Percentiles rank a stretch among this genome's conserved stretches.
Evolutionary conservation across 2,329 filamentous ascomycete genomes (phyloP).

Genomic region (Tolypocladium cylindrosporum): DNA sequence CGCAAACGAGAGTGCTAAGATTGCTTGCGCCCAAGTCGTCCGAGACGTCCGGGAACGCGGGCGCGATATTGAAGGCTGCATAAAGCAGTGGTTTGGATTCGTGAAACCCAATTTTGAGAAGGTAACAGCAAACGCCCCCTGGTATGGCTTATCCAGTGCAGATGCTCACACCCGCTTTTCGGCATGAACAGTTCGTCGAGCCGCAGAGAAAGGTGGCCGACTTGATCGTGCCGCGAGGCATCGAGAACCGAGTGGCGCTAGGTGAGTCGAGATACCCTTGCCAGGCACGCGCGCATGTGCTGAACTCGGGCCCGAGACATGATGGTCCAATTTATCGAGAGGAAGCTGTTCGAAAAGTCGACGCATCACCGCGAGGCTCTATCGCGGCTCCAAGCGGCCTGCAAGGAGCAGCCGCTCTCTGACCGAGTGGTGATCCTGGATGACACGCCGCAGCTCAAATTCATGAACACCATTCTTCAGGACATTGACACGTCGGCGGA

Average conservation of each 20-base stretch:
- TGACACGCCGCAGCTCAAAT: conserved; percentile 69
- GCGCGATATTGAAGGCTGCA: conserved; percentile 85
- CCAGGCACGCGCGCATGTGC: not conserved
- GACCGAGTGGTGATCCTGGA: conserved; percentile 64
- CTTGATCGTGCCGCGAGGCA: conserved; percentile 87
- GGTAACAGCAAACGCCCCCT: conserved; percentile 20
- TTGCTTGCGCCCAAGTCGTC: conserved; percentile 43
- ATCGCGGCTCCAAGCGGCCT: conserved; percentile 61
- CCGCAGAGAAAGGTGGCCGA: conserved; percentile 88
- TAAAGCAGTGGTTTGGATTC: conserved; percentile 95
- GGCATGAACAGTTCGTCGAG: conserved; percentile 58
- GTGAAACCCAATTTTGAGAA: conserved; percentile 96
- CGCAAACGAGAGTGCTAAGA: not conserved
- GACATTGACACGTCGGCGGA: conserved; percentile 69
- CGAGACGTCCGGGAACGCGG: conserved; percentile 85
- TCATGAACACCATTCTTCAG: conserved; percentile 86
- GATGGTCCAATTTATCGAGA: conserved; percentile 88
- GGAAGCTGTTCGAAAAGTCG: conserved; percentile 79
- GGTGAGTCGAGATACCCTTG: conserved; percentile 31
- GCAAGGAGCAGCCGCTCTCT: conserved; percentile 63
- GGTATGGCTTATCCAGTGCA: not conserved
- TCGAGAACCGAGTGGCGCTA: conserved; percentile 91
- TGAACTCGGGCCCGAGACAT: conserved; percentile 47
- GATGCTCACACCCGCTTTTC: not conserved
- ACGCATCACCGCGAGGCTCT: conserved; percentile 71